phyloP scores from a whole-genome alignment of 768 basidiomycete species.

The Daedalea quercina region DNA sequence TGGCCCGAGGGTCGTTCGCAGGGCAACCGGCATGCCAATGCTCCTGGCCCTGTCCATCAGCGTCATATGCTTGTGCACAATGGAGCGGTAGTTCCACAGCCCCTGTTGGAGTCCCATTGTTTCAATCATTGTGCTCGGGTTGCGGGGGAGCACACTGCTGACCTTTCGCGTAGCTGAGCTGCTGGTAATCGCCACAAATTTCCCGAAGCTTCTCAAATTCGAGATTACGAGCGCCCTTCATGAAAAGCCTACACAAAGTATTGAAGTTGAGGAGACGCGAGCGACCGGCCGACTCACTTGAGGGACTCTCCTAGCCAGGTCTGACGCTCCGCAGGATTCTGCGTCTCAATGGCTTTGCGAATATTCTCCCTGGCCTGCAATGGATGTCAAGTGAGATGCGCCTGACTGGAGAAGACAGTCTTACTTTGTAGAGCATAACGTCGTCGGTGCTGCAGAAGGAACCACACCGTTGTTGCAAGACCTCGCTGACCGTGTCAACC shows the following conservation, averaged over 20 bases:
- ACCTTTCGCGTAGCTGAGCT: conserved; percentile 81
- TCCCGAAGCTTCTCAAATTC: conserved; percentile 82
- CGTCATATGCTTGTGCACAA: conserved; percentile 76
- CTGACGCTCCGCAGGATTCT: conserved; percentile 65
- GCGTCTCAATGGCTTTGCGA: conserved; percentile 80
- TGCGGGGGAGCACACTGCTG: conserved; percentile 4
- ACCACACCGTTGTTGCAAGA: conserved; percentile 89
- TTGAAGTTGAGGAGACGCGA: not conserved
- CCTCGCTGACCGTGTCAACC: conserved; percentile 96
- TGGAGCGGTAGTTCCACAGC: conserved; percentile 79
- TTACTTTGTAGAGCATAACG: conserved; percentile 93
- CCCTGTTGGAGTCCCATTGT: conserved; percentile 36
- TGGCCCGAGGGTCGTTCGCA: conserved; percentile 42
- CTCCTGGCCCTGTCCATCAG: conserved; percentile 66
- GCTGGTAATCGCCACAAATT: conserved; percentile 84
- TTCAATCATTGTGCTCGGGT: not conserved
- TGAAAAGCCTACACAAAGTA: conserved; percentile 57
- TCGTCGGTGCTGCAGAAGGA: conserved; percentile 98
- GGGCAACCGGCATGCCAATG: conserved; percentile 66
- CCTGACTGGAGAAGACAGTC: not conserved
- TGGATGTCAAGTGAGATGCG: not conserved
- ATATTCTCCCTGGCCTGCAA: conserved; percentile 86
- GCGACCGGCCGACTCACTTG: conserved; percentile 43
- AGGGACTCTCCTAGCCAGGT: conserved; percentile 83
- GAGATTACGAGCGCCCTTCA: conserved; percentile 79